These are phyloP conservation scores for Solidago caesia DNA, from an alignment of 129 eudicot species.

Conservation along the genomic window DNA sequence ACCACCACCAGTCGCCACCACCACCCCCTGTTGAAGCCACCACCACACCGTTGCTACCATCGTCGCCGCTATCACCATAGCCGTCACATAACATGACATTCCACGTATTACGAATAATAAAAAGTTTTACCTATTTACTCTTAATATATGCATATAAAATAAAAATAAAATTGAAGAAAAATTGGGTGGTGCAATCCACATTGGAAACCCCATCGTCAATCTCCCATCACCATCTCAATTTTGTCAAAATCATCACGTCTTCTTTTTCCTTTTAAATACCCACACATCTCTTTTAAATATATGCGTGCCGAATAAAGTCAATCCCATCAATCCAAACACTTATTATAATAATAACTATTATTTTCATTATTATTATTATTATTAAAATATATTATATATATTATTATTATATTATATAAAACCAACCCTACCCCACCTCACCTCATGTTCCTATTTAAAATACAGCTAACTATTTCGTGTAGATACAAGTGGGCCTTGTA, in stretches of 20 bases:
- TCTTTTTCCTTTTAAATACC: conserved; percentile 22
- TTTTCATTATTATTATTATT: too few species aligned
- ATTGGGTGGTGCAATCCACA: conserved; percentile 40
- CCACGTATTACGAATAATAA: too few species aligned
- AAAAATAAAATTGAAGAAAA: conserved; percentile 7
- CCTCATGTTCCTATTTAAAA: conserved; percentile 26
- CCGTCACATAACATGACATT: too few species aligned
- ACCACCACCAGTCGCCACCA: too few species aligned
- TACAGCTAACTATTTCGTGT: neutral
- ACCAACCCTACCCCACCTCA: conserved; percentile 20
- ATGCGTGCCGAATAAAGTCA: conserved; percentile 42
- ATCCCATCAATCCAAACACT: conserved; percentile 33
- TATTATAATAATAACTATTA: neutral
- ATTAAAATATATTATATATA: neutral
- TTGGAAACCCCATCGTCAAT: conserved; percentile 34
- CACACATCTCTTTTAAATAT: conserved; percentile 14
- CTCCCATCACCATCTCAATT: conserved; percentile 37
- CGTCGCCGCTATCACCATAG: too few species aligned
- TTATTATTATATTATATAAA: neutral
- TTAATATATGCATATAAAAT: conserved; percentile 11
- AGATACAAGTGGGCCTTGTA: conserved; percentile 28
- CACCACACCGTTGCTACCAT: too few species aligned
- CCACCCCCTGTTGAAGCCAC: too few species aligned
- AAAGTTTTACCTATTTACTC: neutral
- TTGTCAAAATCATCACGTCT: conserved; percentile 40